Evolutionary conservation across 2,329 filamentous ascomycete genomes (phyloP).

Genomic region (Graphilbum ipis-grandicollis): DNA sequence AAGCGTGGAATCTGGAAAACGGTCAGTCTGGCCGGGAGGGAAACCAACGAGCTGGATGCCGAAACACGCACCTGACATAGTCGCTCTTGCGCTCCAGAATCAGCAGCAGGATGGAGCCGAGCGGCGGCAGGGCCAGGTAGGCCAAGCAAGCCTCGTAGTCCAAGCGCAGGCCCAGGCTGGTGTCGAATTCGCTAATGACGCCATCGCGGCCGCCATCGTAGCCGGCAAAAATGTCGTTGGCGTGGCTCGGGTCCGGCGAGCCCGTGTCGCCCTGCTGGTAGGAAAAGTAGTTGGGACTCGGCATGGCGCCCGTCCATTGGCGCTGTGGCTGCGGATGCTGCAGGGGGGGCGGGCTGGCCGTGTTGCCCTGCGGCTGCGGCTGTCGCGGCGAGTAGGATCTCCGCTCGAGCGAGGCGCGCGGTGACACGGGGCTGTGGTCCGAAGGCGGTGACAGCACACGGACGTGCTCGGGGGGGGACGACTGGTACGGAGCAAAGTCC

Average conservation of each 20-base stretch:
- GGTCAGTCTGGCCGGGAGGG: neutral
- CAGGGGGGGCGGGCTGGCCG: slow-evolving; percentile 24
- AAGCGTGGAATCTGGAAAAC: slow-evolving; percentile 87
- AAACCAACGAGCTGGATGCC: neutral
- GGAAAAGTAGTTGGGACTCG: slow-evolving; percentile 13
- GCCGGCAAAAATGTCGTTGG: slow-evolving; percentile 16
- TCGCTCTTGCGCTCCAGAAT: slow-evolving; percentile 89
- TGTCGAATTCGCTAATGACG: slow-evolving; percentile 67
- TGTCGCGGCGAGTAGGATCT: slow-evolving; percentile 32
- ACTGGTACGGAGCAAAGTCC: slow-evolving; percentile 97
- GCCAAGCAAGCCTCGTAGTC: slow-evolving; percentile 85
- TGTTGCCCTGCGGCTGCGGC: slow-evolving; percentile 24
- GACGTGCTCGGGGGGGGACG: slow-evolving; percentile 68
- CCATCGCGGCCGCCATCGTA: slow-evolving; percentile 32
- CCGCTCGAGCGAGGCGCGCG: slow-evolving; percentile 41
- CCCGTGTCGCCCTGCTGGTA: slow-evolving; percentile 12
- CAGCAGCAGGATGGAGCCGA: slow-evolving; percentile 69
- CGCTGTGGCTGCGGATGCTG: slow-evolving; percentile 41
- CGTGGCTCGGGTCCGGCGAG: slow-evolving; percentile 5
- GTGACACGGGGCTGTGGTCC: slow-evolving; percentile 24
- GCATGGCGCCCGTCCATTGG: slow-evolving; percentile 30
- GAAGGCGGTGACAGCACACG: slow-evolving; percentile 61
- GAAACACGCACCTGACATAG: slow-evolving; percentile 59
- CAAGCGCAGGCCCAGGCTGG: slow-evolving; percentile 68
- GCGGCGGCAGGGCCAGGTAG: slow-evolving; percentile 69